These are phyloP conservation scores for Pichia nakasei DNA, from an alignment of 805 yeast genomes.

Conservation along the genomic window DNA sequence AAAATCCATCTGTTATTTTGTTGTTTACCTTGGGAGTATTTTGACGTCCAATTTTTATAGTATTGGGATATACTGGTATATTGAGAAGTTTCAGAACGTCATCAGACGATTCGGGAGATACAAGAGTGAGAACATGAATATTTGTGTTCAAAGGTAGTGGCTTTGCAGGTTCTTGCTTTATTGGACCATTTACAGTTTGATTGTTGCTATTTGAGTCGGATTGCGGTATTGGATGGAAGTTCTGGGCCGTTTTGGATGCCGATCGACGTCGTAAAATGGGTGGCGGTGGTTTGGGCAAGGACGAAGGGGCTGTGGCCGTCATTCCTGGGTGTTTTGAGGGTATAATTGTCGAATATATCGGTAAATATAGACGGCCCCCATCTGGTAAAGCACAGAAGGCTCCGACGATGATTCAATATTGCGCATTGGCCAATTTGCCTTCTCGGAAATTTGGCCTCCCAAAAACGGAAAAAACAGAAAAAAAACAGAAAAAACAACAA, in stretches of 20 bases:
- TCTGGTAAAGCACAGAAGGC: too few species aligned
- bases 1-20: constrained; percentile 76
- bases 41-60: constrained; percentile 84
- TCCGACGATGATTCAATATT: too few species aligned
- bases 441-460: too few species aligned
- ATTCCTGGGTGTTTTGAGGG: not conserved
- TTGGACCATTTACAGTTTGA: too few species aligned
- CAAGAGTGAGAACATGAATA: constrained; percentile 57
- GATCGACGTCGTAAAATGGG: constrained; percentile 21
- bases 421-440: too few species aligned
- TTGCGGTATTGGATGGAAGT: constrained; percentile 20
- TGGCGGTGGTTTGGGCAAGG: not conserved
- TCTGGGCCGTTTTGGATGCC: constrained; percentile 25
- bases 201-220: not conserved
- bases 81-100: constrained; percentile 61
- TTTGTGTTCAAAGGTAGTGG: constrained; percentile 19
- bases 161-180: too few species aligned
- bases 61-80: constrained; percentile 76
- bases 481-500: too few species aligned
- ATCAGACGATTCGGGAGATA: constrained; percentile 65
- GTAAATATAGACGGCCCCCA: too few species aligned
- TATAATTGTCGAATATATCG: too few species aligned
- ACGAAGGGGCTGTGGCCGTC: not conserved
- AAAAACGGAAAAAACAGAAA: too few species aligned
- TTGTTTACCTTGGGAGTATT: constrained; percentile 54